Percentiles rank a stretch among this genome's conserved stretches.
phyloP scores from a whole-genome alignment of 2,329 filamentous ascomycete species.

The Hymenoscyphus linearis region DNA sequence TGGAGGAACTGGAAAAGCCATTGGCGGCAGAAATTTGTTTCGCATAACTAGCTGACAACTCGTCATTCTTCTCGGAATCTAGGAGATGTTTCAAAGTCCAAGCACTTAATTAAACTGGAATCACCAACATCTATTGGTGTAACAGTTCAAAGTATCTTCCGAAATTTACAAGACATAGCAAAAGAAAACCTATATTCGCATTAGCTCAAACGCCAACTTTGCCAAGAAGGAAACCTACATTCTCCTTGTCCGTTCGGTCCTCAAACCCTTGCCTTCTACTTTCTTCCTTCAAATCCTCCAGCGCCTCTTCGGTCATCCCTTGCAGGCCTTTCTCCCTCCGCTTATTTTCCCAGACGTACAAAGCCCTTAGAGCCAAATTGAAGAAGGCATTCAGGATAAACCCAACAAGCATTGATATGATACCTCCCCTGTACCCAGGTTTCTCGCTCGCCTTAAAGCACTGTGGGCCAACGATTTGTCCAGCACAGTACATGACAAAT shows the following conservation, averaged over 20 bases:
- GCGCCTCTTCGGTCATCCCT: constrained; percentile 31
- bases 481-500: constrained; percentile 25
- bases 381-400: constrained; percentile 17
- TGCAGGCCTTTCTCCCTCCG: constrained; percentile 20
- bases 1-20: neutral
- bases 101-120: too few relatives aligned
- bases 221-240: constrained; percentile 23
- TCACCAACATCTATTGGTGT: neutral
- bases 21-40: neutral
- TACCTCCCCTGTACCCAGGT: constrained; percentile 22
- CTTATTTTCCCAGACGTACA: constrained; percentile 21
- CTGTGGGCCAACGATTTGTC: constrained; percentile 21
- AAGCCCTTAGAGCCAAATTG: constrained; percentile 11
- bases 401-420: constrained; percentile 22
- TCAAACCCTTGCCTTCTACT: constrained; percentile 35
- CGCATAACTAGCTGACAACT: neutral
- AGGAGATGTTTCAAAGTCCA: too few relatives aligned
- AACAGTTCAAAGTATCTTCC: neutral
- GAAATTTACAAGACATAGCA: constrained; percentile 5
- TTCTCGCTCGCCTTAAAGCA: constrained; percentile 16
- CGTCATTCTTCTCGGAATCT: neutral
- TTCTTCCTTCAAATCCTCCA: constrained; percentile 28
- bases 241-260: constrained; percentile 36
- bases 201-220: neutral
- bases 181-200: constrained; percentile 9